Evolutionary conservation across 2,329 filamentous ascomycete species (phyloP).

Genomic region (Penicillium sp.): DNA sequence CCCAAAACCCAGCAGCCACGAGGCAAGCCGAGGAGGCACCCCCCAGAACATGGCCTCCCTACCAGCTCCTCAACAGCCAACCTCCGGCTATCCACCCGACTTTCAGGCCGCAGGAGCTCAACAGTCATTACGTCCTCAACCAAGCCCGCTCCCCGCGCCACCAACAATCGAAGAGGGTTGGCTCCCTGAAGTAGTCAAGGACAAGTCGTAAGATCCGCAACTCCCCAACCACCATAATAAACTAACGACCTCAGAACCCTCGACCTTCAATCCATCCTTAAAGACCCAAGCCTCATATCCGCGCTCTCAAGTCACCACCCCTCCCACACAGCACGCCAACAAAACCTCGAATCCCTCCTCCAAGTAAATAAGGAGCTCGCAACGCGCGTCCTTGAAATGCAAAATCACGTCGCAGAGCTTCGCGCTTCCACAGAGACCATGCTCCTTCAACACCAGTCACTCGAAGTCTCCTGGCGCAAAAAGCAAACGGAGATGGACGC

Average conservation of each 20-base stretch:
- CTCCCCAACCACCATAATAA: not conserved
- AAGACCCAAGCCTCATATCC: slow-evolving; percentile 66
- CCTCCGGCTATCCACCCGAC: slow-evolving; percentile 26
- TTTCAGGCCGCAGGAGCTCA: slow-evolving; percentile 8
- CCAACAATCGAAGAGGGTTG: slow-evolving; percentile 61
- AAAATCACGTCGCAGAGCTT: slow-evolving; percentile 49
- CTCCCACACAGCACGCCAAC: slow-evolving; percentile 65
- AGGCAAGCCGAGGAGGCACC: slow-evolving; percentile 66
- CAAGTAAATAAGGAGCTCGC: slow-evolving; percentile 72
- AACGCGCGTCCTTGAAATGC: slow-evolving; percentile 40
- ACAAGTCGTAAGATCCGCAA: slow-evolving; percentile 69
- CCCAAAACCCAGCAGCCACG: slow-evolving; percentile 70
- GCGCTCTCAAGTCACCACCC: slow-evolving; percentile 77
- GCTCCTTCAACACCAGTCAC: slow-evolving; percentile 76
- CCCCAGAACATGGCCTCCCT: slow-evolving; percentile 52
- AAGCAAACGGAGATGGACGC: slow-evolving; percentile 88
- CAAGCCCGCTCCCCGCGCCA: slow-evolving; percentile 26
- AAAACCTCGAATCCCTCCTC: slow-evolving; percentile 65
- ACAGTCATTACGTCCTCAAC: slow-evolving; percentile 8
- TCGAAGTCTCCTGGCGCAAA: slow-evolving; percentile 88
- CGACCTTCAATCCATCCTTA: slow-evolving; percentile 74
- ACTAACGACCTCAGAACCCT: slow-evolving; percentile 23
- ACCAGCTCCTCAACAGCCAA: slow-evolving; percentile 45
- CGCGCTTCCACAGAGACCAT: slow-evolving; percentile 75
- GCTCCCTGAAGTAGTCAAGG: slow-evolving; percentile 73